Conservation (phyloP, 2,329 filamentous ascomycete species). For the Aspergillus sp. region DNA sequence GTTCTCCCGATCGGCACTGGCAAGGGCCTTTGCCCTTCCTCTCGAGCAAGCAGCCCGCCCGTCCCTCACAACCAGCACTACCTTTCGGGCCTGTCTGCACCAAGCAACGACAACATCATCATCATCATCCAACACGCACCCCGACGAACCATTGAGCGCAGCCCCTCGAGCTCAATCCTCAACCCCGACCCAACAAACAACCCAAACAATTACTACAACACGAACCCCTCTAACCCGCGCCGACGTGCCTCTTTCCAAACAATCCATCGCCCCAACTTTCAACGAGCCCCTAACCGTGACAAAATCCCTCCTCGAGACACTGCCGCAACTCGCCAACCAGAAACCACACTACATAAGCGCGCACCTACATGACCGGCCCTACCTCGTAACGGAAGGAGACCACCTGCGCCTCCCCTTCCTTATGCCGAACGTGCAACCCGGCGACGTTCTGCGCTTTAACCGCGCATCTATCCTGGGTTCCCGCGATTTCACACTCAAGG, state of each 20-base stretch:
- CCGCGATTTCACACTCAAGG: slow-evolving; percentile 86
- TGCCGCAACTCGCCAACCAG: slow-evolving; percentile 46
- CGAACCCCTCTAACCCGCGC: slow-evolving; percentile 19
- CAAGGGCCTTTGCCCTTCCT: slow-evolving; percentile 28
- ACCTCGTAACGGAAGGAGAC: slow-evolving; percentile 62
- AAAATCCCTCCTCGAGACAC: slow-evolving; percentile 41
- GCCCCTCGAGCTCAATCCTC: slow-evolving; percentile 27
- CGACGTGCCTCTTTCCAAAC: slow-evolving; percentile 32
- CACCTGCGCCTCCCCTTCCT: slow-evolving; percentile 74
- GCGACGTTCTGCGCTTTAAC: slow-evolving; percentile 85
- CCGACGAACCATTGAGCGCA: slow-evolving; percentile 30
- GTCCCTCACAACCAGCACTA: slow-evolving; percentile 24
- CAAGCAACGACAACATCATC: slow-evolving; percentile 31
- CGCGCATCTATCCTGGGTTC: slow-evolving; percentile 79
- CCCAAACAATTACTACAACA: slow-evolving; percentile 8
- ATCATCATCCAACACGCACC: slow-evolving; percentile 21
- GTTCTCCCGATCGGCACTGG: slow-evolving; percentile 38
- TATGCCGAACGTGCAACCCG: slow-evolving; percentile 73
- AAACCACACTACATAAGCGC: slow-evolving; percentile 49
- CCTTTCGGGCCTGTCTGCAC: slow-evolving; percentile 43
- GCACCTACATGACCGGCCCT: slow-evolving; percentile 51
- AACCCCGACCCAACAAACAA: slow-evolving; percentile 14
- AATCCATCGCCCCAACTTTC: slow-evolving; percentile 40
- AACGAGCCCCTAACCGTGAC: slow-evolving; percentile 40
- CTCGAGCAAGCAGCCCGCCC: slow-evolving; percentile 22